A percentile compares a stretch with the other conserved stretches of the same genome.
Conservation (phyloP, 306 rosid species). For the Lathyrus sativus region DNA sequence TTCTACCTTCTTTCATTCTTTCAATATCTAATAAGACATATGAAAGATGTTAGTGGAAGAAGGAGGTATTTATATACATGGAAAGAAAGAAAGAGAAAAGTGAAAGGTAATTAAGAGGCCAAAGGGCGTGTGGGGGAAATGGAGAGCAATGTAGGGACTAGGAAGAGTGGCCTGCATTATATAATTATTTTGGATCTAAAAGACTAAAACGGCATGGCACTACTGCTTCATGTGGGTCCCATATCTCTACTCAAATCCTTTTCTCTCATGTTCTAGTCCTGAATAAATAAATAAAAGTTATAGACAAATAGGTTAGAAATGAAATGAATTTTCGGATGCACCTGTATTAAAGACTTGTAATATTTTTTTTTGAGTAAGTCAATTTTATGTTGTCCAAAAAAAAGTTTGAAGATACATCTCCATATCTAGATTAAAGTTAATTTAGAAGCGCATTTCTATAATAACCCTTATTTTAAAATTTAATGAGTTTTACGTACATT, state of each 20-base stretch:
- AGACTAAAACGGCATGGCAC: neutral
- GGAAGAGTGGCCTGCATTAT: conserved; percentile 3
- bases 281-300: no score
- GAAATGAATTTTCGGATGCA: no score
- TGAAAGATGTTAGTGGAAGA: neutral
- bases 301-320: no score
- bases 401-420: no score
- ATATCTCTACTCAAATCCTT: neutral
- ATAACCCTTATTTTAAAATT: no score
- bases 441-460: no score
- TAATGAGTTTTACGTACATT: no score
- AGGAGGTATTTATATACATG: neutral
- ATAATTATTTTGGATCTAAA: neutral
- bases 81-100: neutral
- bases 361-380: no score
- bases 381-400: no score
- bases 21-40: conserved; percentile 27
- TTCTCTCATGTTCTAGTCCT: no score
- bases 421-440: no score
- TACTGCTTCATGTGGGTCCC: neutral
- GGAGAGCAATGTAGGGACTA: neutral
- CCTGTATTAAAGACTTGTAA: no score
- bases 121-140: neutral
- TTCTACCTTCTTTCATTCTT: conserved; percentile 50
- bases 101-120: neutral